Evolutionary conservation across 108 stramenopile genomes (phyloP), one percentile per base, ranked within the genome.

Genomic region (Mediolabrus comicus): DNA sequence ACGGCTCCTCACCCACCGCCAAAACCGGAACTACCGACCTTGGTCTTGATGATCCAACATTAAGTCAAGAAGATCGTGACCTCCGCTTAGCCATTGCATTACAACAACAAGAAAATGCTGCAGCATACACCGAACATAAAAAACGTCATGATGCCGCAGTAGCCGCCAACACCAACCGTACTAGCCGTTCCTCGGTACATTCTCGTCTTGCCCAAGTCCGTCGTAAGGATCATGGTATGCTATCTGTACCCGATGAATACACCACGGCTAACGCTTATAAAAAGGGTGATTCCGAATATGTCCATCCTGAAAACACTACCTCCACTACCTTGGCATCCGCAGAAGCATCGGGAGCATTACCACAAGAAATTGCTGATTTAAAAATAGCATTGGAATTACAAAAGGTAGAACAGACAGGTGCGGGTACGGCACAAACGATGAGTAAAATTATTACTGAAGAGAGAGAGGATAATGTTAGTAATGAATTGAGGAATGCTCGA

Each of bases 71-170:
- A 73, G 94, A 95, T 53, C 79, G 79, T 34, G 94, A 95, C 69
- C 86, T 91, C 72, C 87, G 94, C 53, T 83, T 95, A 26, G 94
- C 94, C 72, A 85, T 95, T 68, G 91, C 91, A 17, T 77, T 95
- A 35, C 94, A 95, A 79, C 91, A 95, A 62, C 87, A 95, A 65
- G 94, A 95, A 71, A 95, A 95, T 53, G 91, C 89, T 46, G 91
- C 89, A 51, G 94, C 79, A 24, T 91, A 89, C 67, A 85, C 83
- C 28, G 79, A 71, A 8, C 88, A 88, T 80, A 87, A 92, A 81
- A 92, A 91, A 71, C 84, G 85, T 39, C 91, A 89, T 77, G 87
- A 92, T 13, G 76, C 83, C 58, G 62, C 81, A 62, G 62, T 83
- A 9, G 63, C 81, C 25, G 87, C 94, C 24, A 77, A 86, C 41